Evolutionary conservation across 176 grass and related monocot genomes (phyloP).

Genomic region (Oryza officinalis): DNA sequence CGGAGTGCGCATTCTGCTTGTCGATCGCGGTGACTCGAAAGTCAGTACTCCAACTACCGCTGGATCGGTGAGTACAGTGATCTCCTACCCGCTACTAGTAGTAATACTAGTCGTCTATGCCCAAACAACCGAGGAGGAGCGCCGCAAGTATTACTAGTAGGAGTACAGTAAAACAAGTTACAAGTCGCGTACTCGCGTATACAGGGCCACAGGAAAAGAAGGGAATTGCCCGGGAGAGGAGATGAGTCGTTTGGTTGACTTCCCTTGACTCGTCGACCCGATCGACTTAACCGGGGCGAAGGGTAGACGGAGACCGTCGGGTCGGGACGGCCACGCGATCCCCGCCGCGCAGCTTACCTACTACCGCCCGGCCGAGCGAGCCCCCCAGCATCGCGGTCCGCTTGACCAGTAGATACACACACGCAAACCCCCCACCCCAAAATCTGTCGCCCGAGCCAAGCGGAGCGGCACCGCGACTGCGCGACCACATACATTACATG

Average conservation of each 20-base stretch:
- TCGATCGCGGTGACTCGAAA: background rate
- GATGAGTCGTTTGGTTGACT: background rate
- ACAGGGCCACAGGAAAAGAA: background rate
- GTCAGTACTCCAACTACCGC: background rate
- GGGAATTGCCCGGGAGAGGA: background rate
- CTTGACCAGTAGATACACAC: background rate
- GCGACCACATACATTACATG: background rate
- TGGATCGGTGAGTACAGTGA: background rate
- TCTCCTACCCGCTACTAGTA: too few species aligned
- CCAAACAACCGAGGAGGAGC: background rate
- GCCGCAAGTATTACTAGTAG: background rate
- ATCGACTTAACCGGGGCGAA: background rate
- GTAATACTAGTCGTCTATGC: background rate
- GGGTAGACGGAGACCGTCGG: background rate
- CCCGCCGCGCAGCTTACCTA: conserved; percentile 20
- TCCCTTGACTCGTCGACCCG: background rate
- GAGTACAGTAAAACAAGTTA: too few species aligned
- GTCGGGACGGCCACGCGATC: background rate
- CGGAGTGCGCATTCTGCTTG: background rate
- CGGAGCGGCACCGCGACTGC: background rate
- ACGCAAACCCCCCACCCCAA: too few species aligned
- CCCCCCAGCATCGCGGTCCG: too few species aligned
- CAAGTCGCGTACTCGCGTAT: too few species aligned
- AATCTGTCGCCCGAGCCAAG: background rate
- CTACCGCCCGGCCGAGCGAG: background rate